A percentile compares a stretch with the other conserved stretches of the same genome.
Conservation (phyloP, 2,329 filamentous ascomycete genomes). For the Sphaerulina musiva region DNA sequence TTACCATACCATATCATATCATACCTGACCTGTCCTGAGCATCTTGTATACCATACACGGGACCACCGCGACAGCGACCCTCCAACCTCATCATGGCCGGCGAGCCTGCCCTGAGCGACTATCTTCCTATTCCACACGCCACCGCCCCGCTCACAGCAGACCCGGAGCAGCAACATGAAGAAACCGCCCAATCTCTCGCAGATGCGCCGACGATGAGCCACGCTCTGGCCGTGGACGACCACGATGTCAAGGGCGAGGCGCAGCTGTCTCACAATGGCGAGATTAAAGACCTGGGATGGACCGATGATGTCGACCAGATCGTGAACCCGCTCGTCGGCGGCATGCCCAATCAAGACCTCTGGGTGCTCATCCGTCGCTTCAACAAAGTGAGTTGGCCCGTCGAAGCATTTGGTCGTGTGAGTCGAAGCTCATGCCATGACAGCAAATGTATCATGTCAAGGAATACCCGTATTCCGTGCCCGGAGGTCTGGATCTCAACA, state of each 20-base stretch:
- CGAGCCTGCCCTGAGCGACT: slow-evolving; percentile 17
- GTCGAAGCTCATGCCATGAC: not conserved
- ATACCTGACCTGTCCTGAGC: no score
- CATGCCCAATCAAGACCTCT: slow-evolving; percentile 65
- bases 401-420: slow-evolving; percentile 26
- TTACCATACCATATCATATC: no score
- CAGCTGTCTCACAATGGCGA: slow-evolving; percentile 44
- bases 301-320: slow-evolving; percentile 52
- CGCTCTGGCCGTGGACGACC: slow-evolving; percentile 41
- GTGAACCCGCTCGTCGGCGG: slow-evolving; percentile 58
- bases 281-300: slow-evolving; percentile 64
- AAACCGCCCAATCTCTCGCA: slow-evolving; percentile 30
- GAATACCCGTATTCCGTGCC: slow-evolving; percentile 54
- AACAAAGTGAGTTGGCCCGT: slow-evolving; percentile 52
- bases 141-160: slow-evolving; percentile 27
- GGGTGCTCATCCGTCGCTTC: slow-evolving; percentile 65
- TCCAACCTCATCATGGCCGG: slow-evolving; percentile 7
- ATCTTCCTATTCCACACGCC: slow-evolving; percentile 33
- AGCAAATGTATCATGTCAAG: slow-evolving; percentile 66
- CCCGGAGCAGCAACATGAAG: slow-evolving; percentile 25
- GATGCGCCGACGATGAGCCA: slow-evolving; percentile 44
- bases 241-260: slow-evolving; percentile 43
- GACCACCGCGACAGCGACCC: not conserved
- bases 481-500: slow-evolving; percentile 69
- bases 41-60: not conserved